These are phyloP conservation scores for Aspergillus versicolor DNA, from an alignment of 2,329 filamentous ascomycete genomes.

Conservation along the genomic window DNA sequence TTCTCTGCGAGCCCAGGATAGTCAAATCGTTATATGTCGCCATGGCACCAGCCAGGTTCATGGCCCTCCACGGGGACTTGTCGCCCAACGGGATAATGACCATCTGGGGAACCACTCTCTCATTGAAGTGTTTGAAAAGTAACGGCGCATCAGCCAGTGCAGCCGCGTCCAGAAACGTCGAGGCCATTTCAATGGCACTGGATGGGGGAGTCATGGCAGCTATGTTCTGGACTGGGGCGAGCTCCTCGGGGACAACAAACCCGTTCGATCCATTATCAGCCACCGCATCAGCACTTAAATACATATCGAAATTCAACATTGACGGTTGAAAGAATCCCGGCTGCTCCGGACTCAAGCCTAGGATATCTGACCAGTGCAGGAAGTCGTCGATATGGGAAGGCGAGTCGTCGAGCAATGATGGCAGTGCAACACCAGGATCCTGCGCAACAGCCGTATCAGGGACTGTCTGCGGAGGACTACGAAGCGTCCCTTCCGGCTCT, in stretches of 20 bases:
- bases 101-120: slow-evolving; percentile 32
- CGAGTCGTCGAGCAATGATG: slow-evolving; percentile 16
- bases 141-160: slow-evolving; percentile 23
- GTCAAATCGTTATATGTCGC: slow-evolving; percentile 32
- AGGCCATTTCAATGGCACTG: not conserved
- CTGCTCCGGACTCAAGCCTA: slow-evolving; percentile 29
- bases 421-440: not conserved
- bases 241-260: not conserved
- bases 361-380: slow-evolving; percentile 34
- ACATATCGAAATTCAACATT: slow-evolving; percentile 7
- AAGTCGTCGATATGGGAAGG: slow-evolving; percentile 29
- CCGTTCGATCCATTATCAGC: too few relatives aligned
- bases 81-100: slow-evolving; percentile 30
- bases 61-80: slow-evolving; percentile 36
- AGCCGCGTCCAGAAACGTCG: slow-evolving; percentile 10
- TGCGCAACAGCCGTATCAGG: not conserved
- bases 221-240: not conserved
- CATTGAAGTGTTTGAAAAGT: slow-evolving; percentile 33
- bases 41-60: slow-evolving; percentile 32
- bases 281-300: not conserved
- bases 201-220: slow-evolving; percentile 5
- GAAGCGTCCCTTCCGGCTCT: not conserved
- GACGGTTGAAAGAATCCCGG: slow-evolving; percentile 16
- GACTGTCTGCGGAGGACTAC: not conserved
- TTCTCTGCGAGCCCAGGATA: slow-evolving; percentile 24